Base-by-base conservation (phyloP, 2,329 filamentous ascomycete genomes). In the Monosporascus sp. region DNA sequence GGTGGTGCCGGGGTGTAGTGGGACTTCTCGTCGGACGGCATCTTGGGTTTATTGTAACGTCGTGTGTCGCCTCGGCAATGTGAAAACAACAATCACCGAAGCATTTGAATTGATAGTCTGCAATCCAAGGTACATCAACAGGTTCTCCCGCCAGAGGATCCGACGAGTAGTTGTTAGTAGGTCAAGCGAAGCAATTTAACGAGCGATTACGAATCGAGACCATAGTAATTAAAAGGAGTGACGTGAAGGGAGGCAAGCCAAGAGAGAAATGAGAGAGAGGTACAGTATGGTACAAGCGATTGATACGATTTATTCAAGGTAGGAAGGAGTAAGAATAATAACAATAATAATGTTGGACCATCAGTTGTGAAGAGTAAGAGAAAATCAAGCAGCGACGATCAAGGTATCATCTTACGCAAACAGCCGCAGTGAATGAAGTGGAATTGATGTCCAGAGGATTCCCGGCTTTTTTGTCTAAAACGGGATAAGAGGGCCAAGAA, bases 1-100 rank as follows among this genome's bases (percentile, higher is more conserved):
- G 88, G 88, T 50, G 89, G 87, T 46, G 87, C 77, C 57, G 78
- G 72, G 64, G 82, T 79, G 69, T 85, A 84, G 55, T 74, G 74
- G 52, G 75, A 71, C 60, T 83, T 83, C 68, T 81, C 74, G 68
- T 80, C 78, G 57, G 72, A 68, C 62, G 69, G 66, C 71, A 72
- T 74, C 34, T 57, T 65, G 54, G 31, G 48, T 45, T 37, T 39
- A 22, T 34, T 24, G 25, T 45, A 25, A 31, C 6, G 24, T 8
- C 42, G 17, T 27, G 42, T 31, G 22, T 46, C 42, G 42, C 25
- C 42, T 46, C 24, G 42, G 14, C 42, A 20, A 20, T 18, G 5
- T 14, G 22, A 18, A 20, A n/a, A 7, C 14, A 22, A n/a, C 20
- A 18, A 31, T 46, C 22, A 46, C 22, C 42, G 42, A 46, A 17